Evolutionary conservation across 2,329 filamentous ascomycete genomes (phyloP).

Genomic region (Penicillium rolfsii): DNA sequence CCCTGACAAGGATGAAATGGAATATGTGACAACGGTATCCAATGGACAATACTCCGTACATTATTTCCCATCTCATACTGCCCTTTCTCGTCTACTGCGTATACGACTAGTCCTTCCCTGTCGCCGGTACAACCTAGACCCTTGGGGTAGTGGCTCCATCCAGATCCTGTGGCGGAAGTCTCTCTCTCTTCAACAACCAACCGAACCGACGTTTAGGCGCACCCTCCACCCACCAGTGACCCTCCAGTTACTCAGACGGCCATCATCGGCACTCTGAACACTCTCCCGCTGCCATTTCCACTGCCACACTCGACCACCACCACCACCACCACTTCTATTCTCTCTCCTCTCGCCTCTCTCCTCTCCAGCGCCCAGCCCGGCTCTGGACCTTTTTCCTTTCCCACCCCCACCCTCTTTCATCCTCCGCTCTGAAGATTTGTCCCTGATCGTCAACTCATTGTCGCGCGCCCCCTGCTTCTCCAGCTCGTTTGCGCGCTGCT

Average conservation of each 20-base stretch:
- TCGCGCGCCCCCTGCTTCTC: not conserved
- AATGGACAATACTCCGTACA: not conserved
- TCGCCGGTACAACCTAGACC: not conserved
- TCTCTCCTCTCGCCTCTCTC: not conserved
- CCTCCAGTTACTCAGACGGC: not conserved
- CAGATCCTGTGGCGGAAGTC: not conserved
- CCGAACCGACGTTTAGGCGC: not conserved
- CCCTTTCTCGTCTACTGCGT: no score
- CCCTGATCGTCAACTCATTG: not conserved
- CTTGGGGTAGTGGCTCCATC: not conserved
- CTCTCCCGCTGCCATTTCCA: not conserved
- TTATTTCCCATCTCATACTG: not conserved
- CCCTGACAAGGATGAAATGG: no score
- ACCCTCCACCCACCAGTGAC: not conserved
- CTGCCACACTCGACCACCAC: not conserved
- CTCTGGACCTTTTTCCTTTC: slow-evolving; percentile 11
- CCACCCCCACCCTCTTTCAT: not conserved
- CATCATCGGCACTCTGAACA: not conserved
- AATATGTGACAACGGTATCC: no score
- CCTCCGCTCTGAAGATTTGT: not conserved
- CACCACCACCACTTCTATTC: not conserved
- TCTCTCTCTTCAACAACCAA: not conserved
- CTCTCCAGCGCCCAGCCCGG: not conserved
- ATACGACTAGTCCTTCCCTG: no score
- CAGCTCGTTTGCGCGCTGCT: not conserved